phyloP scores from a whole-genome alignment of 2,329 filamentous ascomycete genomes.

The Penicillium hordei region DNA sequence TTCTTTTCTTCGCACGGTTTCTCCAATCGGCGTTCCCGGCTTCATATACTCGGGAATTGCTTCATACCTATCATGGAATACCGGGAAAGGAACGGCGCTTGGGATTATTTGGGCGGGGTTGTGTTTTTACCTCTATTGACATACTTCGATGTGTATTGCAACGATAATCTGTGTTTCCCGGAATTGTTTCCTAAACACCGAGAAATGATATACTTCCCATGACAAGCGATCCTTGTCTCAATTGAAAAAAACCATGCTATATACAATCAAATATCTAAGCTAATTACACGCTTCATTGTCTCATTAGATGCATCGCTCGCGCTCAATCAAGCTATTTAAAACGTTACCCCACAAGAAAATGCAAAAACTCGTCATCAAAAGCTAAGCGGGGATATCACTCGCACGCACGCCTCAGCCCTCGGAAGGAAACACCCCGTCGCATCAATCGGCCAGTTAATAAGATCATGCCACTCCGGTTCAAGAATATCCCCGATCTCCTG shows the following conservation, averaged over 20 bases:
- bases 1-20: neutral
- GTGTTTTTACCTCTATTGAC: neutral
- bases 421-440: conserved; percentile 33
- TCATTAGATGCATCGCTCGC: conserved; percentile 9
- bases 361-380: conserved; percentile 6
- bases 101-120: neutral
- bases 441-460: conserved; percentile 37
- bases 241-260: conserved; percentile 7
- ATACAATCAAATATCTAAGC: conserved; percentile 3
- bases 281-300: conserved; percentile 9
- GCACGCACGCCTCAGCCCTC: neutral
- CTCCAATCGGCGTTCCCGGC: neutral
- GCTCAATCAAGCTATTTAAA: neutral
- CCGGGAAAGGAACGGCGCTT: conserved; percentile 2
- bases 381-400: neutral
- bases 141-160: neutral
- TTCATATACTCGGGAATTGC: neutral
- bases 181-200: neutral
- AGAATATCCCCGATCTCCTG: conserved; percentile 52
- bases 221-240: conserved; percentile 4
- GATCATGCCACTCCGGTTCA: conserved; percentile 29
- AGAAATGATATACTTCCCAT: neutral
- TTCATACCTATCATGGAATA: conserved; percentile 1
- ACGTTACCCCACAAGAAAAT: neutral
- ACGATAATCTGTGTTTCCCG: neutral